Percentiles rank a stretch among this genome's conserved stretches.
phyloP scores from a whole-genome alignment of 116 monocot genomes.

The Cymodocea nodosa region DNA sequence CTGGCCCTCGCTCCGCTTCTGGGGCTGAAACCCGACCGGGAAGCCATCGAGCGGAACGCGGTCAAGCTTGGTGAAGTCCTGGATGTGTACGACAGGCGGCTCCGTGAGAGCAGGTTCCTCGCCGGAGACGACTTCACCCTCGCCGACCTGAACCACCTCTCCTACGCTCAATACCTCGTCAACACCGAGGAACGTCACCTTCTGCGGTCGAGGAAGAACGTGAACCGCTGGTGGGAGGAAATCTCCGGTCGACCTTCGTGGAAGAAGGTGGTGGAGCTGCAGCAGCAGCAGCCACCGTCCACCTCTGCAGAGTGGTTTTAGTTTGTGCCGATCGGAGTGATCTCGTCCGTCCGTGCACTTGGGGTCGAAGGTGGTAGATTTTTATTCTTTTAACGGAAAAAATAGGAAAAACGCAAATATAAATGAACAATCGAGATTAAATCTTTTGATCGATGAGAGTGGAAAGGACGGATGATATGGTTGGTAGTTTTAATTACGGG shows the following conservation, averaged over 20 bases:
- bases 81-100: constrained; percentile 21
- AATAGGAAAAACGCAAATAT: too few species aligned
- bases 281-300: constrained; percentile 23
- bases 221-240: constrained; percentile 56
- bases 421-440: too few species aligned
- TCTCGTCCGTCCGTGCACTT: too few species aligned
- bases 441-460: too few species aligned
- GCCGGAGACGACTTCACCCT: constrained; percentile 32
- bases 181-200: constrained; percentile 9
- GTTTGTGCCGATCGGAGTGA: too few species aligned
- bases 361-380: too few species aligned
- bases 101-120: constrained; percentile 20
- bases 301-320: neutral
- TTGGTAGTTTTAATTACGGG: too few species aligned
- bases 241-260: constrained; percentile 44
- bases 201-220: constrained; percentile 40
- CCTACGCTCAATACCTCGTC: constrained; percentile 17
- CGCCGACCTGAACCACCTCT: constrained; percentile 26
- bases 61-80: constrained; percentile 18
- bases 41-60: constrained; percentile 5
- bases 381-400: too few species aligned
- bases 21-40: constrained; percentile 8
- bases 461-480: too few species aligned
- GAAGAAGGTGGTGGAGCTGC: constrained; percentile 60
- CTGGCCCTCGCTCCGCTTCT: constrained; percentile 10